Base-by-base conservation (phyloP, 306 rosid species). In the Spatholobus suberectus region DNA sequence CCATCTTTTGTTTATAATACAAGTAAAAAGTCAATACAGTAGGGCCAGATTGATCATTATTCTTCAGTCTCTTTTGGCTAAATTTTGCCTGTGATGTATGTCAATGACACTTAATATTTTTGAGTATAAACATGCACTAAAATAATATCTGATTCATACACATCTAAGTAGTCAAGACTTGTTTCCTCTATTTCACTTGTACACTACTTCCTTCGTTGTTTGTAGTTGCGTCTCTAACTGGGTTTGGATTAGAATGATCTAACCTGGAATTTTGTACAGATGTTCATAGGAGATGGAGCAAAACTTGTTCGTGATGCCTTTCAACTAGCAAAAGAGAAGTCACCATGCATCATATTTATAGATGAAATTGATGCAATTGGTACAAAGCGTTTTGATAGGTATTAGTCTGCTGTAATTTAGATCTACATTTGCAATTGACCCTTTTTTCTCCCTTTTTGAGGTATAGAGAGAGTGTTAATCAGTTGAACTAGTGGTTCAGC, bases 301-400 rank as follows among this genome's bases (percentile, higher is more conserved):
- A 94, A 96, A 86, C 98, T 94, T 85, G 99, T 96, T 8, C 96
- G 98, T 23, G 99, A 94, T 87, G 97, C 96, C 21, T 96, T 96
- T 82, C 97, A 88, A 86, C 92, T 96, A 59, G 98, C 99, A 70
- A 96, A 96, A 77, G 99, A 96, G 89, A 96, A 96, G 86, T 94
- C 98, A 6, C 99, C 99, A 1, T 94, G 98, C 88, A 94, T 96
- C 83, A 96, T 96, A 84, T 96, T 96, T 84, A 94, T 96, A 54
- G 99, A 96, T 88, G 99, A 94, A 87, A 96, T 96, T 62, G 99
- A 96, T 89, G 99, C 98, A 1, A 96, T 94, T 76, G 99, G 99
- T 27, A 96, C 98, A 78, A 94, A 96, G 88, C 92, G 99, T 23
- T 96, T 96, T 92, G 97, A 92, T 69, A 96, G 99, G 99, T 93